These are phyloP conservation scores for Endothia cerciana DNA, from an alignment of 2,329 filamentous ascomycete genomes.

Conservation along the genomic window DNA sequence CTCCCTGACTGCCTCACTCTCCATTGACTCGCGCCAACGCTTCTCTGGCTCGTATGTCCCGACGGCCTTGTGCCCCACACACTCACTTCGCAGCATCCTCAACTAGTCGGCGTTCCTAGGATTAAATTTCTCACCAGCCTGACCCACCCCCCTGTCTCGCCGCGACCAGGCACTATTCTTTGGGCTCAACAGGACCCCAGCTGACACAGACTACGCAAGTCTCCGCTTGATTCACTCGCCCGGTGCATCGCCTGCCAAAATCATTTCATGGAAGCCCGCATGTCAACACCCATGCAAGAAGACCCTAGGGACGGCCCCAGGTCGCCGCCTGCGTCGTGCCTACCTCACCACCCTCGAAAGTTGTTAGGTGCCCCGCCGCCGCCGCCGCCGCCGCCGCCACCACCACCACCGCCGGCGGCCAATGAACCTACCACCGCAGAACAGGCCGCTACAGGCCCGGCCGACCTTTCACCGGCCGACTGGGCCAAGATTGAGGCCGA, in stretches of 20 bases:
- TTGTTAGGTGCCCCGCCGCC: background rate
- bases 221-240: background rate
- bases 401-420: background rate
- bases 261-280: background rate
- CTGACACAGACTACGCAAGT: background rate
- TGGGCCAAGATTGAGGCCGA: slow-evolving; percentile 45
- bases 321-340: slow-evolving; percentile 6
- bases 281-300: slow-evolving; percentile 10
- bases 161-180: slow-evolving; percentile 6
- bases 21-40: background rate
- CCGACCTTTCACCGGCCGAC: slow-evolving; percentile 30
- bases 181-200: background rate
- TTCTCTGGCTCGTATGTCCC: background rate
- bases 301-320: background rate
- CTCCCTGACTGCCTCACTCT: background rate
- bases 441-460: background rate
- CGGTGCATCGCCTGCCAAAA: background rate
- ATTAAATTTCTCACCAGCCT: background rate
- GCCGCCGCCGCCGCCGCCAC: background rate
- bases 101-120: background rate
- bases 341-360: slow-evolving; percentile 11
- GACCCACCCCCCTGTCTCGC: slow-evolving; percentile 8
- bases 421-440: background rate
- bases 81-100: slow-evolving; percentile 6
- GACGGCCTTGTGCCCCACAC: slow-evolving; percentile 1